Evolutionary conservation across 345 rosid genomes (phyloP).

Genomic region (Eucalyptus marginata): DNA sequence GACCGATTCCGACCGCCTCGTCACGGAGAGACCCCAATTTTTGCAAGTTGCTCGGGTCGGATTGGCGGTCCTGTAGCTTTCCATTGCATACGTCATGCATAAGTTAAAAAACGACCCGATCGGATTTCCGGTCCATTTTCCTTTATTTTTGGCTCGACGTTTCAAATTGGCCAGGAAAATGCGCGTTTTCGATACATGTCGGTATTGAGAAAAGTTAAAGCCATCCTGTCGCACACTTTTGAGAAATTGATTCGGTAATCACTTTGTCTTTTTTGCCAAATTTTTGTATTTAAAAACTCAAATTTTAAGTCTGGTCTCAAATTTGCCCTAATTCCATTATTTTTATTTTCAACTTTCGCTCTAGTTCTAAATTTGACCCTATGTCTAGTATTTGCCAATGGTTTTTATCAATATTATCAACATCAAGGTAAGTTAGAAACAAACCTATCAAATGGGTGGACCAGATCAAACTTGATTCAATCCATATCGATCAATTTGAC

Average conservation of each 20-base stretch:
- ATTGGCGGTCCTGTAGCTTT: background rate
- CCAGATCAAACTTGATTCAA: fast-evolving
- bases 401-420: background rate
- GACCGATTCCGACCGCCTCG: background rate
- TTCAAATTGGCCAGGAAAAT: background rate
- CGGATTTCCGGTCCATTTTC: background rate
- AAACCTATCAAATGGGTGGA: background rate
- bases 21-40: background rate
- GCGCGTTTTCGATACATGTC: fast-evolving
- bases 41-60: background rate
- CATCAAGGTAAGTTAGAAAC: background rate
- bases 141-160: background rate
- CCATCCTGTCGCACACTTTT: fast-evolving
- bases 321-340: background rate
- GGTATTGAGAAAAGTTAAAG: background rate
- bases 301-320: background rate
- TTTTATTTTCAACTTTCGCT: fast-evolving
- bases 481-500: too few species aligned
- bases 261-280: background rate
- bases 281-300: background rate
- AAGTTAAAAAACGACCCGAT: background rate
- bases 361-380: fast-evolving
- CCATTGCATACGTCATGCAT: background rate
- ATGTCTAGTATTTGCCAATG: fast-evolving
- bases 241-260: background rate